Base-by-base conservation (phyloP, 2,329 filamentous ascomycete species). In the Ceratocystis huliohia region DNA sequence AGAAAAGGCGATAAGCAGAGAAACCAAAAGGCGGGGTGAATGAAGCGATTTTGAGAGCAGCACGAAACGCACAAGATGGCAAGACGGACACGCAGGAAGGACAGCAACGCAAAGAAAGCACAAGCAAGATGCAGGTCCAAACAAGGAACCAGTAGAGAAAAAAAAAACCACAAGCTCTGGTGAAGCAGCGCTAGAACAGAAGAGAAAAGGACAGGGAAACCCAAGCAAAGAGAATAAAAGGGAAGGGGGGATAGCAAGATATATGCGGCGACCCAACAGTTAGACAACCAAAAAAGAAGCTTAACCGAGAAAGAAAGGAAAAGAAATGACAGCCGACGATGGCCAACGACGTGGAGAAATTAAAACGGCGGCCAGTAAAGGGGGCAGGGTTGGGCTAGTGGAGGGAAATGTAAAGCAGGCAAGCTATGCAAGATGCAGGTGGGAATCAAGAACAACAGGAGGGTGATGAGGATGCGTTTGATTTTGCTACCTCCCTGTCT, bases 71-170 rank as follows among this genome's bases (percentile, higher is more conserved):
- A 69, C 61, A 69, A 62, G 44, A 65, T 56, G 53, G 57, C 61
- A 69, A 62, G 44, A 65, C 61, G 53, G 57, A 63, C 46, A 67
- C 44, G 62, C 64, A 45, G 45, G 61, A 66, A 66, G 63, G 44
- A 68, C 59, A 57, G 63, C 45, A 56, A 65, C 41, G 61, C 46
- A 65, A 61, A 67, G 57, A 41, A 67, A 63, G 50, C 22, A 66
- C 50, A 22, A 33, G 44, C 65, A 62, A 33, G 41, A 30, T 69
- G 61, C 65, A 67, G 67, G 37, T 62, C 41, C 53, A 45, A 45
- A 64, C 46, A 67, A 69, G 65, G 65, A 68, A 69, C 69, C 69
- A 71, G 68, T 69, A 70, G 68, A 65, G 70, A 69, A 70, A 66
- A 68, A 68, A 28, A 57, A 64, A 53, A 64, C 65, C 50, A 53